Evolutionary conservation across 768 basidiomycete species (phyloP).

Genomic region (Tubosaeta sp.): DNA sequence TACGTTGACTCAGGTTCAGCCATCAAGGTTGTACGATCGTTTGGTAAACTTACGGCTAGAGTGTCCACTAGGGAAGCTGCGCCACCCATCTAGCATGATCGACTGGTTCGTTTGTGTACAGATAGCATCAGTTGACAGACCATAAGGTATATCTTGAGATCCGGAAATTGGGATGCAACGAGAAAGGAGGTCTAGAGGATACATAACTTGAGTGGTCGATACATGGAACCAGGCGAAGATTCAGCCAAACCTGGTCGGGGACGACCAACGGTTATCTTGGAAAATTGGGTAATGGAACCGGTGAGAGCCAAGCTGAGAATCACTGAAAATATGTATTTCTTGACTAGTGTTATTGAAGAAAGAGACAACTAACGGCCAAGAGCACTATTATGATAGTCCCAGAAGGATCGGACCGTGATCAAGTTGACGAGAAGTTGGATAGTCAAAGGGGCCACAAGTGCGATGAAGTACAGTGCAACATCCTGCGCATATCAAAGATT

Average conservation of each 20-base stretch:
- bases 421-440: conserved; percentile 68
- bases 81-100: conserved; percentile 77
- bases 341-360: conserved; percentile 18
- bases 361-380: conserved; percentile 39
- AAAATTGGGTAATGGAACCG: conserved; percentile 77
- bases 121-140: conserved; percentile 67
- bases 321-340: conserved; percentile 37
- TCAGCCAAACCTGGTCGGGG: conserved; percentile 69
- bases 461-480: conserved; percentile 48
- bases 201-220: background rate
- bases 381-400: conserved; percentile 78
- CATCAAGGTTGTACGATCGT: background rate
- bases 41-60: conserved; percentile 60
- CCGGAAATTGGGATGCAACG: conserved; percentile 64
- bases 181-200: conserved; percentile 25
- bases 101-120: conserved; percentile 67
- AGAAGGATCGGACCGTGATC: conserved; percentile 73
- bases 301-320: conserved; percentile 72
- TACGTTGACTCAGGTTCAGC: conserved; percentile 26
- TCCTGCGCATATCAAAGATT: conserved; percentile 29
- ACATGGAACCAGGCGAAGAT: background rate
- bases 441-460: conserved; percentile 60
- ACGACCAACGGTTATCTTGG: conserved; percentile 84
- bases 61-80: conserved; percentile 91
- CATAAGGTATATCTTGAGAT: conserved; percentile 63